Evolutionary conservation across 139 green algal species (phyloP).

Genomic region (Mychonastes homosphaera): DNA sequence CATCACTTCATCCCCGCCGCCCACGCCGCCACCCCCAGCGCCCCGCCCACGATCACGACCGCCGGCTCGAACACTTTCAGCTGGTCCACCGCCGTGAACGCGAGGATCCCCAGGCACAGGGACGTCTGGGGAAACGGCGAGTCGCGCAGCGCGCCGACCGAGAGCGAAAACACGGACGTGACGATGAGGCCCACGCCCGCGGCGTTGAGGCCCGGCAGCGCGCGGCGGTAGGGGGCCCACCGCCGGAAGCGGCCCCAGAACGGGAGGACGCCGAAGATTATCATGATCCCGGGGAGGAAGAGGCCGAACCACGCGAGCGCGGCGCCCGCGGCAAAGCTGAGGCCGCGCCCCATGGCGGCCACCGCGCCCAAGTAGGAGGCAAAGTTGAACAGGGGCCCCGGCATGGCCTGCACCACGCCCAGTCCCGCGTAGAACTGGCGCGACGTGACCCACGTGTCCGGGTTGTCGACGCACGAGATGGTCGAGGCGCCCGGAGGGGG

Average conservation of each 20-base stretch:
- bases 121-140: constrained; percentile 48
- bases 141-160: constrained; percentile 39
- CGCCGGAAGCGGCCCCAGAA: constrained; percentile 74
- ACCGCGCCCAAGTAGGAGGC: constrained; percentile 85
- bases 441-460: constrained; percentile 65
- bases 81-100: constrained; percentile 50
- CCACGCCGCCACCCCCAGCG: constrained; percentile 60
- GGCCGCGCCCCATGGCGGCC: constrained; percentile 49
- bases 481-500: not conserved
- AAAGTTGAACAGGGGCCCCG: constrained; percentile 94
- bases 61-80: constrained; percentile 56
- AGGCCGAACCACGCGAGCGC: constrained; percentile 74
- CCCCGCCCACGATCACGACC: constrained; percentile 53
- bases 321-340: constrained; percentile 47
- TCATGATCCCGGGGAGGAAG: constrained; percentile 78
- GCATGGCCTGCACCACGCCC: constrained; percentile 68
- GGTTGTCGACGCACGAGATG: constrained; percentile 11
- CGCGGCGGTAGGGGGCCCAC: constrained; percentile 39
- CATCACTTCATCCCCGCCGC: constrained; percentile 48
- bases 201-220: constrained; percentile 70
- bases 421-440: constrained; percentile 76
- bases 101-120: constrained; percentile 62
- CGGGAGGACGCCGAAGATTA: constrained; percentile 87
- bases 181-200: constrained; percentile 80
- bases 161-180: constrained; percentile 70